Evolutionary conservation across 2,329 filamentous ascomycete species (phyloP), one percentile per base, ranked within the genome.

Genomic region (Aspergillus fructus): DNA sequence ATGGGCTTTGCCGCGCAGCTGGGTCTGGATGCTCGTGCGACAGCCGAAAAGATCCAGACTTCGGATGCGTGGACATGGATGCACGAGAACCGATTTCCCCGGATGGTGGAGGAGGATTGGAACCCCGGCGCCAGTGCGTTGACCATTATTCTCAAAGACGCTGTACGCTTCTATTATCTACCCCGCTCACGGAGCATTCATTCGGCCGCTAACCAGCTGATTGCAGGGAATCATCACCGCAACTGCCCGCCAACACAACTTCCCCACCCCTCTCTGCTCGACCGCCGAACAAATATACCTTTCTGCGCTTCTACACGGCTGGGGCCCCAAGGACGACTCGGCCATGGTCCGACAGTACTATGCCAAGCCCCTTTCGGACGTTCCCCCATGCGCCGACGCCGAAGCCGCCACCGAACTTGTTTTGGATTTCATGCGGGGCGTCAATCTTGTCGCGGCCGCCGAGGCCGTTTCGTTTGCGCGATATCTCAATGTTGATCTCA

Each of bases 211-310:
- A 17, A 46, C 37, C 23, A 58, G 3, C n/a, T 19, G 3, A 7
- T 27, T 39, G 1, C 19, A 82, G 67, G 80, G 83, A 49, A 90
- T 90, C 71, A 88, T 90, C 68, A 89, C 87, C 2, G 82, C 84
- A 24, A 85, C 85, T 57, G 85, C 86, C 1, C 78, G 85, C 19
- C 76, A 83, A 42, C 73, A 77, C 53, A 76, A 78, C 27, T 89
- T 88, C 68, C 81, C 85, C 0, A 81, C 81, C 1, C 85, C 85
- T 0, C 81, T 90, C 67, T 83, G 82, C 55, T 81, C 80, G 39
- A 78, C 81, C 0, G 86, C 87, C 11, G 87, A 90, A 72, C 85
- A 89, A 69, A 79, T 83, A 27, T 89, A 88, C 67, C 81, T 88
- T 55, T 73, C 83, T 27, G 85, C 81, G 13, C 71, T 89, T 7